Base-by-base conservation (phyloP, 1,284 basidiomycete species). In the Coniferiporia weirii region DNA sequence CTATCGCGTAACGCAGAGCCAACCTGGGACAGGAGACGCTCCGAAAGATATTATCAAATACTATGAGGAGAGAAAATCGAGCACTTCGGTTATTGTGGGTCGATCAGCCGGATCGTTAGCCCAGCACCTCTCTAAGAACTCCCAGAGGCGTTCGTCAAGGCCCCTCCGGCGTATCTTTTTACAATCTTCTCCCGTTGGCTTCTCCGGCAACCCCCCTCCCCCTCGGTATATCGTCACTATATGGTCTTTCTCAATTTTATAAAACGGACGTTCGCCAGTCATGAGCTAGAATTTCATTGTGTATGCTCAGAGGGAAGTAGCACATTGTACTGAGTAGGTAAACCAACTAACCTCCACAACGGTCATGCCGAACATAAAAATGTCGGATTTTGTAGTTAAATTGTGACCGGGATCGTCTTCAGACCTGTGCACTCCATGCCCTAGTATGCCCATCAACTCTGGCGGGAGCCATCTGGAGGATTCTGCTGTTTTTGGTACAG, bases 281-380 rank as follows among this genome's bases (percentile, higher is more conserved):
- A 46, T 46, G 8, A 46, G 17, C 44, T 46, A n/a, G 8, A 19
- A 19, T 15, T 12, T 3, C 1, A 46, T 9, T 46, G 8, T 2
- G n/a, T 19, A 19, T 8, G 15, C 27, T 27, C 27, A 27, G 27
- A 27, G 5, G n/a, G 27, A 27, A 27, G 27, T 27, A 27, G 27
- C 5, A 5, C 3, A 46, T 46, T 3, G 3, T 2, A 19, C 2
- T 2, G 17, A 46, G 3, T 2, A 8, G 17, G 17, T 12, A 9
- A 46, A n/a, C 2, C 3, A 4, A 59, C 69, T 60, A 47, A 79
- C 81, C 74, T 82, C 81, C n/a, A 83, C 68, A 43, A 79, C 72
- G 4, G 80, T 81, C 80, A 82, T 82, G 8, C 70, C 79, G 49
- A 75, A 77, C 15, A 80, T 74, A 61, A 81, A 82, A 9, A 82